Evolutionary conservation across 352 stramenopile species (phyloP).

Genomic region (Globisporangium okanoganense): DNA sequence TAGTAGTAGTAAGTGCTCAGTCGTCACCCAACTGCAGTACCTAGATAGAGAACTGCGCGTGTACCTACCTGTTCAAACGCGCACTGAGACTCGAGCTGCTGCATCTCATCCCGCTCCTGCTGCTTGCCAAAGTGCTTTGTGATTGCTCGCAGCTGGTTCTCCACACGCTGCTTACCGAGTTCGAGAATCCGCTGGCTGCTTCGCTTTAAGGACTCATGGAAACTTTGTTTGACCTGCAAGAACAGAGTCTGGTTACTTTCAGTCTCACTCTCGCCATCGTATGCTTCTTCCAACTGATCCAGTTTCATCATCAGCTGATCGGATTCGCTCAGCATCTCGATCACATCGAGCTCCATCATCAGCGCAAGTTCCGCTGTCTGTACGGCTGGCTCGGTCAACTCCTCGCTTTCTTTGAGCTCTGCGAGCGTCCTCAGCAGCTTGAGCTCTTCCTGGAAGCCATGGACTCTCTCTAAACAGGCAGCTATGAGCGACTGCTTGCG

Average conservation of each 20-base stretch:
- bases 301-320: conserved; percentile 5
- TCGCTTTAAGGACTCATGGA: conserved; percentile 1
- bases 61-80: conserved; percentile 17
- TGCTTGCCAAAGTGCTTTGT: conserved; percentile 3
- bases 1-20: not conserved
- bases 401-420: not conserved
- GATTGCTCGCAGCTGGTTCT: conserved; percentile 3
- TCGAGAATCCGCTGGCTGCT: conserved; percentile 11
- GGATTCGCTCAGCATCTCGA: conserved; percentile 5
- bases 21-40: not conserved
- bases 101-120: conserved; percentile 9
- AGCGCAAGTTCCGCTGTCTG: not conserved
- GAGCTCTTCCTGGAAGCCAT: conserved; percentile 7
- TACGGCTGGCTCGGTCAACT: not conserved
- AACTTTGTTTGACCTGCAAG: not conserved
- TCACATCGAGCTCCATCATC: conserved; percentile 11
- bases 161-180: conserved; percentile 3
- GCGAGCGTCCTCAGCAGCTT: conserved; percentile 4
- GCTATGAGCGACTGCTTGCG: conserved; percentile 11
- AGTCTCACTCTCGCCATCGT: not conserved
- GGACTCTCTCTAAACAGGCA: not conserved
- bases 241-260: not conserved
- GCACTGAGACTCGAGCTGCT: conserved; percentile 4
- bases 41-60: too few species aligned
- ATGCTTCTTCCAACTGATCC: conserved; percentile 6